A percentile compares a stretch with the other conserved stretches of the same genome.
These are phyloP conservation scores for Macadamia integrifolia DNA, from an alignment of 164 flowering plant genomes.

Conservation along the genomic window DNA sequence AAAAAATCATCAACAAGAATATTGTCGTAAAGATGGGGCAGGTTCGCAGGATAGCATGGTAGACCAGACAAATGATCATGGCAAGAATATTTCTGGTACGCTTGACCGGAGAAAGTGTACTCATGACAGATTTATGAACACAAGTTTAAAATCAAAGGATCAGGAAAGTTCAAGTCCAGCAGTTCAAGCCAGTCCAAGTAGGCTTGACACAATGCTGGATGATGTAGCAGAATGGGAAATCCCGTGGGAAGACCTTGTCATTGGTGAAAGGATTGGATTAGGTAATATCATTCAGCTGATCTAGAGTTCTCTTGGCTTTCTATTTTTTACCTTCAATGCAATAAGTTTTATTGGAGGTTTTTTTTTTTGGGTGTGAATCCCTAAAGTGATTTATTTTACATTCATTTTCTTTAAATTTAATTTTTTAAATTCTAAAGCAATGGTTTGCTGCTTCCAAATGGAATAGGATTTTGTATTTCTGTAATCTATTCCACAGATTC, in stretches of 20 bases:
- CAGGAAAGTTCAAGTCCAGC: constrained; percentile 33
- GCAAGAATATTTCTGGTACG: constrained; percentile 21
- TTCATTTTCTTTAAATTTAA: background rate
- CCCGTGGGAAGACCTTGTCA: constrained; percentile 86
- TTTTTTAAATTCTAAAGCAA: background rate
- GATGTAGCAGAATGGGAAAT: constrained; percentile 86
- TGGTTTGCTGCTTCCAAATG: background rate
- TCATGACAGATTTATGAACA: constrained; percentile 38
- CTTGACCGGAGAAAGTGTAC: constrained; percentile 31
- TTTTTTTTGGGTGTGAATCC: too few species aligned
- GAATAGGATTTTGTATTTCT: too few species aligned
- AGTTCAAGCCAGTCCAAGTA: constrained; percentile 27
- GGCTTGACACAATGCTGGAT: constrained; percentile 63
- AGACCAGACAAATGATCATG: constrained; percentile 17
- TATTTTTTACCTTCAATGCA: background rate
- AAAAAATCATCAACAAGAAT: constrained; percentile 14
- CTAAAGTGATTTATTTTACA: too few species aligned
- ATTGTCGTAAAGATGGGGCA: constrained; percentile 16
- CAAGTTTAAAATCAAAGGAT: constrained; percentile 28
- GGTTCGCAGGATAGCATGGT: constrained; percentile 21
- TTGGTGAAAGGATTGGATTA: constrained; percentile 97
- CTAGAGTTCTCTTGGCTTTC: background rate
- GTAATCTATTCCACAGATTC: background rate
- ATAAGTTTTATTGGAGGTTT: too few species aligned
- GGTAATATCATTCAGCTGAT: constrained; percentile 40